Percentiles rank a stretch among this genome's conserved stretches.
Conservation (phyloP, 2,329 filamentous ascomycete genomes). For the Diaporthe vexans region DNA sequence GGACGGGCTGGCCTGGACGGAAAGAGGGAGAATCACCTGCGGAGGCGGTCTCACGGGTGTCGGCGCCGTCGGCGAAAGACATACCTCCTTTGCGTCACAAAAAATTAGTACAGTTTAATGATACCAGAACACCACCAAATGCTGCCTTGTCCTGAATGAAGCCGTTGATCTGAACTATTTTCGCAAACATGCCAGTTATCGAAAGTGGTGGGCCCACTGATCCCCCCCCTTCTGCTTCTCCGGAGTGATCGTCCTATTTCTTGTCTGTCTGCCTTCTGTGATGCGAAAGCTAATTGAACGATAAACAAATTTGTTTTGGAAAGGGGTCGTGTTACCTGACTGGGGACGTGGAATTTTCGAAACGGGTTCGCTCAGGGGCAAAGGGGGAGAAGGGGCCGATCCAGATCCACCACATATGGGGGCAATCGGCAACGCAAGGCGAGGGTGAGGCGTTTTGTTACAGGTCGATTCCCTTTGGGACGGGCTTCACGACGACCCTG, state of each 20-base stretch:
- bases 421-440: constrained; percentile 25
- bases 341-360: constrained; percentile 14
- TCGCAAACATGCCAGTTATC: not conserved
- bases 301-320: constrained; percentile 29
- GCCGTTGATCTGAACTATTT: constrained; percentile 13
- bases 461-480: constrained; percentile 16
- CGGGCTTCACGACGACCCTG: constrained; percentile 22
- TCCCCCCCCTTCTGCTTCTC: not conserved
- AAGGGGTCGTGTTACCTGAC: constrained; percentile 17
- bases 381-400: constrained; percentile 8
- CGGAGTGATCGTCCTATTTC: not conserved
- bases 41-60: constrained; percentile 25
- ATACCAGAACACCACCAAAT: constrained; percentile 39
- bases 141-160: not conserved
- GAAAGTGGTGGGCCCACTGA: constrained; percentile 5
- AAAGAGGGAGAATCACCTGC: constrained; percentile 17
- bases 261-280: not conserved
- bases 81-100: constrained; percentile 10
- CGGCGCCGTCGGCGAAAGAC: constrained; percentile 28
- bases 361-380: constrained; percentile 34
- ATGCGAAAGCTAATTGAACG: not conserved
- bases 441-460: constrained; percentile 26
- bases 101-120: constrained; percentile 41
- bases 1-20: constrained; percentile 42
- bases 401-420: constrained; percentile 25